phyloP scores from a whole-genome alignment of 306 rosid species.

The Pterocarpus macrocarpus region DNA sequence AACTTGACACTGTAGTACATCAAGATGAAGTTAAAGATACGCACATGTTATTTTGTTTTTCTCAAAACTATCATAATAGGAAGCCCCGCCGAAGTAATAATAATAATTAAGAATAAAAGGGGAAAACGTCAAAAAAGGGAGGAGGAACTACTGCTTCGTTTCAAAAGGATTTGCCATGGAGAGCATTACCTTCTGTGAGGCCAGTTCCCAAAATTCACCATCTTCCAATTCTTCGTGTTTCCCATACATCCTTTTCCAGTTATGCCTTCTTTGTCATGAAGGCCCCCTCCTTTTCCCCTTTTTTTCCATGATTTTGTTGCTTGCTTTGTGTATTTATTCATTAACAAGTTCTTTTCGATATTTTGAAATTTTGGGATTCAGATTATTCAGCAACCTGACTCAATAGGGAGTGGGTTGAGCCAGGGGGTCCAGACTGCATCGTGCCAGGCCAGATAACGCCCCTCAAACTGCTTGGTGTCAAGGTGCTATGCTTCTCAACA shows the following conservation, averaged over 20 bases:
- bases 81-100: too few relatives aligned
- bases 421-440: slow-evolving; percentile 90
- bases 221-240: slow-evolving; percentile 73
- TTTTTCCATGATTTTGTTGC: not conserved
- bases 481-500: slow-evolving; percentile 55
- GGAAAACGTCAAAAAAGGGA: slow-evolving; percentile 66
- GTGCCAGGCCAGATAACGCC: slow-evolving; percentile 85
- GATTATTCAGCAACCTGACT: slow-evolving; percentile 68
- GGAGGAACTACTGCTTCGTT: slow-evolving; percentile 54
- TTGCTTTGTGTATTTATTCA: not conserved
- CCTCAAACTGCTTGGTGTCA: slow-evolving; percentile 77
- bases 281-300: slow-evolving; percentile 49
- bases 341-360: not conserved
- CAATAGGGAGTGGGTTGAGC: slow-evolving; percentile 79
- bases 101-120: not conserved
- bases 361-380: not conserved
- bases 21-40: too few relatives aligned
- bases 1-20: too few relatives aligned
- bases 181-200: slow-evolving; percentile 62
- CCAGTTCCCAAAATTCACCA: slow-evolving; percentile 87
- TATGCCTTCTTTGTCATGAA: slow-evolving; percentile 78
- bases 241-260: slow-evolving; percentile 63
- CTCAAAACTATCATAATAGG: too few relatives aligned
- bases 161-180: slow-evolving; percentile 85
- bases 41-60: too few relatives aligned